Evolutionary conservation across 108 stramenopile species (phyloP), one percentile per base, ranked within the genome.

Genomic region (Parietichytrium sp.): DNA sequence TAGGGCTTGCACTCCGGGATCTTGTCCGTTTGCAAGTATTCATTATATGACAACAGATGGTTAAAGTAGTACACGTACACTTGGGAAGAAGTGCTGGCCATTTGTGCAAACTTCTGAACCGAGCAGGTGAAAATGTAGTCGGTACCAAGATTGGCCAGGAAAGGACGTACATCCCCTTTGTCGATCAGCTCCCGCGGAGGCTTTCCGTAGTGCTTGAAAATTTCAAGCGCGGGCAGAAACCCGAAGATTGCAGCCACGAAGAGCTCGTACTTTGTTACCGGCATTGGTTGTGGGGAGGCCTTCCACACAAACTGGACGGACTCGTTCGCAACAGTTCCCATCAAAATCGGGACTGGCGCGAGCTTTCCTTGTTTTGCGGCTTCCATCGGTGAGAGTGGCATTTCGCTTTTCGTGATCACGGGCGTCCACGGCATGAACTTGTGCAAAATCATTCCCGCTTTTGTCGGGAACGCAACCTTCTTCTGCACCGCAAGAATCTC

Each of bases 391-490:
- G 52, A 20, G 3, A 33, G 15, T 10, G n/a, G 30, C 20, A 25
- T 15, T 38, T 25, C 29, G 33, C 23, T 23, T 23, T 38, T 13
- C 26, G 38, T 61, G n/a, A 78, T 23, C 4, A 48, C 47, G n/a
- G 82, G 82, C 3, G 72, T 78, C 82, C 82, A 82, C 4, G 82
- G 82, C 30, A 78, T 45, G 51, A 82, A 82, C 29, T 36, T 18
- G 27, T 82, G 42, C 30, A 82, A 29, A 0, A 78, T 26, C 80
- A 31, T 47, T 8, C 20, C 33, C 4, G 29, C 23, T 4, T 3
- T 7, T 45, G 42, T 45, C 10, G 61, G 61, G 42, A 72, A 72
- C 1, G 8, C 20, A 6, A 25, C 45, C 6, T 45, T 72, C 61
- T 72, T 8, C 33, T 72, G 61, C n/a, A 45, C 61, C 2, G 29